A percentile compares a stretch with the other conserved stretches of the same genome.
Conservation (phyloP, 768 basidiomycete genomes). For the Amanita exitialis region DNA sequence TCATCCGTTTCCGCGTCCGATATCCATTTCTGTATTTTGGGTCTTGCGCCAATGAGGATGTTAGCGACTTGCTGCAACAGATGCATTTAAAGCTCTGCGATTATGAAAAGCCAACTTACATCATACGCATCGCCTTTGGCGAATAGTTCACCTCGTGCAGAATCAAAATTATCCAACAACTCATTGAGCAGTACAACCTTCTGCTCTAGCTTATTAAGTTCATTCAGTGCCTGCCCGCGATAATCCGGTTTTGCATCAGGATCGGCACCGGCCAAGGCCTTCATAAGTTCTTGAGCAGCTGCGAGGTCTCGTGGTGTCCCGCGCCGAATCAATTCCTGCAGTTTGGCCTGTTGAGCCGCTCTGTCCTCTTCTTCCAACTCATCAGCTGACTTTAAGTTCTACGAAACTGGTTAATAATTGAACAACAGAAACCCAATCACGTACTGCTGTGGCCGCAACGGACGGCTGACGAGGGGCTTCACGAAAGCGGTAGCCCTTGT, state of each 20-base stretch:
- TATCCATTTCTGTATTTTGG: slow-evolving; percentile 97
- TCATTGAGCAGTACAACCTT: slow-evolving; percentile 96
- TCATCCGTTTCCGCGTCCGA: slow-evolving; percentile 87
- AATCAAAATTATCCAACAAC: slow-evolving; percentile 89
- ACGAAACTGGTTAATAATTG: neutral
- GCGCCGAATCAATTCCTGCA: slow-evolving; percentile 95
- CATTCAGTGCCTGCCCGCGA: slow-evolving; percentile 76
- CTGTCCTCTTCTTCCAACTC: slow-evolving; percentile 96
- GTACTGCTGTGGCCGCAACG: slow-evolving; percentile 31
- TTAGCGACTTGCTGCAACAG: slow-evolving; percentile 73
- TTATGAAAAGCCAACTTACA: slow-evolving; percentile 31
- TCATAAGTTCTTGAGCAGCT: slow-evolving; percentile 97
- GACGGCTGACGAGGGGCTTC: slow-evolving; percentile 30
- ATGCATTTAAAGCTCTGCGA: slow-evolving; percentile 5
- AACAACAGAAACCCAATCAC: slow-evolving; percentile 11
- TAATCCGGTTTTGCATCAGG: slow-evolving; percentile 95
- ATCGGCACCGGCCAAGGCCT: slow-evolving; percentile 86
- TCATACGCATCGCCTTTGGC: slow-evolving; percentile 90
- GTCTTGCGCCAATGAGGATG: slow-evolving; percentile 72
- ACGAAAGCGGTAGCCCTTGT: slow-evolving; percentile 85
- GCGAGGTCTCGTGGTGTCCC: slow-evolving; percentile 94
- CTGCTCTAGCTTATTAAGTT: slow-evolving; percentile 89
- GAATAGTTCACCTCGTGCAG: slow-evolving; percentile 62
- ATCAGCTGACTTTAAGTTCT: slow-evolving; percentile 92
- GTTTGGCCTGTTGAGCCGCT: slow-evolving; percentile 89